These are phyloP conservation scores for Phlebopus sp. DNA, from an alignment of 1,284 basidiomycete species.

Conservation along the genomic window DNA sequence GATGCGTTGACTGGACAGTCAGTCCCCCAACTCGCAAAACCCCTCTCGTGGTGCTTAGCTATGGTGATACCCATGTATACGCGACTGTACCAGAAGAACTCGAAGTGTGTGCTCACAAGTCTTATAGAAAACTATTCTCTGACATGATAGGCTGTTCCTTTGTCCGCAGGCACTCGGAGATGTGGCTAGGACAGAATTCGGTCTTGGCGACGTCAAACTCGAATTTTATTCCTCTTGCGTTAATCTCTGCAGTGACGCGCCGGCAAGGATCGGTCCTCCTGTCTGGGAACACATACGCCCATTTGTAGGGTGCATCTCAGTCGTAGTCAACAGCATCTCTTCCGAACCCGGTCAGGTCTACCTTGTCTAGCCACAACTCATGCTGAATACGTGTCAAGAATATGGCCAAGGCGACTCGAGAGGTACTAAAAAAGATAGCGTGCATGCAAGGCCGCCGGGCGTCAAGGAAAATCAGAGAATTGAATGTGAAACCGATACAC, in stretches of 20 bases:
- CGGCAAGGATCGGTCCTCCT: slow-evolving; percentile 22
- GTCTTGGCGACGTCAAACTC: slow-evolving; percentile 17
- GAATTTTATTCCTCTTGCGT: slow-evolving; percentile 19
- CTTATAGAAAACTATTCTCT: no score
- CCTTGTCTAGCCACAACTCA: background rate
- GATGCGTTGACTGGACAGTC: slow-evolving; percentile 24
- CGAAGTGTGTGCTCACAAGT: slow-evolving; percentile 8
- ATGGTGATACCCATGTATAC: slow-evolving; percentile 20
- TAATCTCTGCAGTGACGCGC: slow-evolving; percentile 17
- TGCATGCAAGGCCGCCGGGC: no score
- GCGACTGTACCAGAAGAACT: slow-evolving; percentile 18
- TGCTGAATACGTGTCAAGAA: background rate
- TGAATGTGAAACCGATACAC: slow-evolving; percentile 4
- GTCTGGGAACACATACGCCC: slow-evolving; percentile 18
- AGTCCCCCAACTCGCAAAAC: slow-evolving; percentile 20
- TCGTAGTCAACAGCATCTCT: slow-evolving; percentile 1
- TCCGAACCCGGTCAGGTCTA: slow-evolving; percentile 4
- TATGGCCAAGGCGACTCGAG: background rate
- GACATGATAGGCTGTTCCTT: background rate
- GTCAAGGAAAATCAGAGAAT: background rate
- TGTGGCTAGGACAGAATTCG: slow-evolving; percentile 20
- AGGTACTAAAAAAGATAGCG: no score
- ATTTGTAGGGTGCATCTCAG: slow-evolving; percentile 25
- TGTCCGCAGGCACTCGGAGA: slow-evolving; percentile 15
- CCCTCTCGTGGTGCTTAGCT: slow-evolving; percentile 20